Conservation (phyloP, 495 filamentous ascomycete genomes). For the Neurospora hispaniola region DNA sequence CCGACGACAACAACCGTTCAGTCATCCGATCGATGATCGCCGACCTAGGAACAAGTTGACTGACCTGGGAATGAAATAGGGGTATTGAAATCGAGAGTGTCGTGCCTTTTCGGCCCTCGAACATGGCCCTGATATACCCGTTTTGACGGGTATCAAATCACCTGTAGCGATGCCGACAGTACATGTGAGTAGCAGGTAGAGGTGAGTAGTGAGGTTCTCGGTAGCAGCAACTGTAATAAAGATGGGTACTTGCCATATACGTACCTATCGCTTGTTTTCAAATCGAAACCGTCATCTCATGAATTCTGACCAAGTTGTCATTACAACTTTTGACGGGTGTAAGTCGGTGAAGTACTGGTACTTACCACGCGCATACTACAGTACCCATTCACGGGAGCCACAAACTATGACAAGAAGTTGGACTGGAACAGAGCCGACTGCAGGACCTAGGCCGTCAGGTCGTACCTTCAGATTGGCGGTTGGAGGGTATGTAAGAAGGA, state of each 20-base stretch:
- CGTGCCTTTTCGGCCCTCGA: background rate
- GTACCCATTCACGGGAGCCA: background rate
- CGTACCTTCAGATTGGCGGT: background rate
- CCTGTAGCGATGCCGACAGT: background rate
- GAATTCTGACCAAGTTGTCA: background rate
- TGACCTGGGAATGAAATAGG: background rate
- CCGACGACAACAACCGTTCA: background rate
- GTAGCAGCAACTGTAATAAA: background rate
- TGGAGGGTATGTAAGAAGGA: background rate
- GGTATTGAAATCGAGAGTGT: background rate
- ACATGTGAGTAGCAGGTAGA: background rate
- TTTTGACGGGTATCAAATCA: background rate
- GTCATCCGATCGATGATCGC: background rate
- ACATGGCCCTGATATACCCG: background rate
- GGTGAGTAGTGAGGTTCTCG: background rate
- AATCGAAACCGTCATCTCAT: background rate
- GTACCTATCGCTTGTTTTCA: background rate
- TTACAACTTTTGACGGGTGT: background rate
- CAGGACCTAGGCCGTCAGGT: background rate
- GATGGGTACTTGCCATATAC: background rate
- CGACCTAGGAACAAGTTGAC: background rate
- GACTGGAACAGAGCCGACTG: background rate
- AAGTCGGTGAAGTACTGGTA: background rate
- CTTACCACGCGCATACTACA: background rate
- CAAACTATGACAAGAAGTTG: background rate